Evolutionary conservation across 805 yeast species (phyloP), one percentile per base, ranked within the genome.

Genomic region (Metschnikowia anglica): DNA sequence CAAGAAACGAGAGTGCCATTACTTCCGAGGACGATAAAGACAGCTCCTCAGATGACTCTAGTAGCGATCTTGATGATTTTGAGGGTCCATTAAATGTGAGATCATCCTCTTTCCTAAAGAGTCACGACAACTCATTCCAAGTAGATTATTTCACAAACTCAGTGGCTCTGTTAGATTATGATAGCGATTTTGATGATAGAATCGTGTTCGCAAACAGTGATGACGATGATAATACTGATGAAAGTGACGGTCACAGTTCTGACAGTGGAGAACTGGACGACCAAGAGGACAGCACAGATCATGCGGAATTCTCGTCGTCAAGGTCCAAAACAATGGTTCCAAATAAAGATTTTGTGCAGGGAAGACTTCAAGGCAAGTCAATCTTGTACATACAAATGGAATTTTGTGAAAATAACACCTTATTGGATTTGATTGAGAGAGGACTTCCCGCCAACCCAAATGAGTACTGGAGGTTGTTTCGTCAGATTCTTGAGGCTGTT

Each of bases 351-450:
- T n/a, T 19, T 11, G 16, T 7, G 16, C 34, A 24, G 19, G 15
- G 12, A 10, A 36, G 12, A 13, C 11, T 19, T 1, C 62, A 67
- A 34, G 71, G 70, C 2, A 54, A 50, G 49, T 85, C 90, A 40
- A 88, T 95, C 0, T 65, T 93, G 23, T 93, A 87, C 60, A 93
- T 93, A 52, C 99, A 93, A 59, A 93, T 93, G 99, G 99, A 93
- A 62, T 93, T 93, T 56, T 93, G 99, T 65, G 99, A 93, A 57
- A 93, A 91, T 58, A 88, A 87, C 44, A 91, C 99, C 0, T 65
- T 93, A 21, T 76, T 77, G 39, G 96, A 93, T 64, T 68, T 93
- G 47, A 91, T 93, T 35, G 77, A 74, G 41, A 77, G 79, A 30
- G 89, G 88, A 0, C 70, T 93, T 10, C 85, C 83, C 4, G 68